phyloP scores from a whole-genome alignment of 192 early-diverging fungal species.

The Spizellomyces sp. region DNA sequence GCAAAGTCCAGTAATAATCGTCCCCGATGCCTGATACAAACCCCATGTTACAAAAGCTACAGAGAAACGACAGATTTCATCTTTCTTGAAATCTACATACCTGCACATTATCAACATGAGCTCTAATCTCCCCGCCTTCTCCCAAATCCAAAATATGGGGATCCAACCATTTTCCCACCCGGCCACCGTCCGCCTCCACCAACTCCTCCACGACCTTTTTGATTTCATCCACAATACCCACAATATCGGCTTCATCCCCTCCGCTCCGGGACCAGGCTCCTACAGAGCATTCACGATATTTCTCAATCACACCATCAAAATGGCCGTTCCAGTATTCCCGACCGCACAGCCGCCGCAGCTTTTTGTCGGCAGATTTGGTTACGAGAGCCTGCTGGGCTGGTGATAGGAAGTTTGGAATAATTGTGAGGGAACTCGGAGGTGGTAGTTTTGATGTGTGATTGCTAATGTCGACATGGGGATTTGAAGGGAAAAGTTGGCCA shows the following conservation, averaged over 20 bases:
- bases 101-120: slow-evolving; percentile 79
- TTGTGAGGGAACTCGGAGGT: slow-evolving; percentile 18
- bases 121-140: slow-evolving; percentile 69
- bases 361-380: slow-evolving; percentile 20
- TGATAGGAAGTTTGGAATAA: slow-evolving; percentile 38
- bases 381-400: slow-evolving; percentile 17
- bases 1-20: slow-evolving; percentile 74
- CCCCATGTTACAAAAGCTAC: not conserved
- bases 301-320: slow-evolving; percentile 75
- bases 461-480: slow-evolving; percentile 14
- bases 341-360: slow-evolving; percentile 54
- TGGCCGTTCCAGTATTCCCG: slow-evolving; percentile 69
- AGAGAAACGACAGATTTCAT: not conserved
- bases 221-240: slow-evolving; percentile 60
- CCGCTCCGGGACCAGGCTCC: slow-evolving; percentile 55
- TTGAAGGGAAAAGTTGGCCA: slow-evolving; percentile 3
- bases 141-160: slow-evolving; percentile 79
- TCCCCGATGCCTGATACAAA: slow-evolving; percentile 65
- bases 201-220: slow-evolving; percentile 56
- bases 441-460: slow-evolving; percentile 13
- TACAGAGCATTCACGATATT: slow-evolving; percentile 72
- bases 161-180: slow-evolving; percentile 56
- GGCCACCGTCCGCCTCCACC: slow-evolving; percentile 27
- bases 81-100: not conserved
- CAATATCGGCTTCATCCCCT: slow-evolving; percentile 49